Percentiles rank a stretch among this genome's conserved stretches.
phyloP scores from a whole-genome alignment of 495 filamentous ascomycete genomes.

The Aspergillus bridgeri region DNA sequence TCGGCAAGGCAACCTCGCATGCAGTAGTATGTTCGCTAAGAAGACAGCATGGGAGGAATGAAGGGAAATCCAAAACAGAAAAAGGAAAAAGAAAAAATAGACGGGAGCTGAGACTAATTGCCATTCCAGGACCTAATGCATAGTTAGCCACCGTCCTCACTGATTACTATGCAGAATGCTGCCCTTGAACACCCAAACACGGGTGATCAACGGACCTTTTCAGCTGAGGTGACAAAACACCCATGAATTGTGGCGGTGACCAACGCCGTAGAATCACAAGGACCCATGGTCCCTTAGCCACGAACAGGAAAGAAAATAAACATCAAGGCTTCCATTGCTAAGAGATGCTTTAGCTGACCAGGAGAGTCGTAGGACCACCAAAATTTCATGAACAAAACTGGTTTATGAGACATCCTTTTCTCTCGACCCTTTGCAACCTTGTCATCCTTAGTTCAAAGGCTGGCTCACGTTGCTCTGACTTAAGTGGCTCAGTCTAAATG shows the following conservation, averaged over 20 bases:
- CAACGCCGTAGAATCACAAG: neutral
- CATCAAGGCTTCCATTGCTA: neutral
- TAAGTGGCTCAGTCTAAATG: neutral
- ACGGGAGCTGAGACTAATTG: neutral
- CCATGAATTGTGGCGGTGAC: neutral
- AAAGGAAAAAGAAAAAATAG: neutral
- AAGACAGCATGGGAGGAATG: constrained; percentile 1
- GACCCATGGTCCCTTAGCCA: neutral
- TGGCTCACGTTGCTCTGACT: neutral
- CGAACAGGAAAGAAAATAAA: neutral
- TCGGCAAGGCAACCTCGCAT: constrained; percentile 24
- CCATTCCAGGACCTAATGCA: neutral
- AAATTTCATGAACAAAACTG: neutral
- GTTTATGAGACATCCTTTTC: neutral
- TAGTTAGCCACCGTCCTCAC: neutral
- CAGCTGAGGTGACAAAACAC: neutral
- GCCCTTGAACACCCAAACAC: neutral
- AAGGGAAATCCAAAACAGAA: neutral
- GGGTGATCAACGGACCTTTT: neutral
- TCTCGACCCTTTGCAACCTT: neutral
- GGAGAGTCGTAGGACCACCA: neutral
- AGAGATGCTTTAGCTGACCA: neutral
- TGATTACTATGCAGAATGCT: neutral
- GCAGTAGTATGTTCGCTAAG: constrained; percentile 17
- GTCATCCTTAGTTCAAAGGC: neutral